A percentile compares a stretch with the other conserved stretches of the same genome.
These are phyloP conservation scores for Hysterium pulicare DNA, from an alignment of 2,329 filamentous ascomycete species.

Conservation along the genomic window DNA sequence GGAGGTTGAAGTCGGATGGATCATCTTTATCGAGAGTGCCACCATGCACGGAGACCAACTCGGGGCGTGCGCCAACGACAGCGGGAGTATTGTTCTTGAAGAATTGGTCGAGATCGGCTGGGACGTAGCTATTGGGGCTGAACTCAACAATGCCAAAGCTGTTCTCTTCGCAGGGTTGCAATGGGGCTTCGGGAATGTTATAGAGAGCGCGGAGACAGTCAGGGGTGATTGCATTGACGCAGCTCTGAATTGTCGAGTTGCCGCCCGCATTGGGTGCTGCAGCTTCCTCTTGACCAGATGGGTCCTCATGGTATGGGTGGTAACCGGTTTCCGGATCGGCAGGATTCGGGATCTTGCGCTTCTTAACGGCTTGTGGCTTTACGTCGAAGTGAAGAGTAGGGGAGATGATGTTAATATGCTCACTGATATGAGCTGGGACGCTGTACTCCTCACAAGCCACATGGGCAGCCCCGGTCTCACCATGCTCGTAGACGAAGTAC, in stretches of 20 bases:
- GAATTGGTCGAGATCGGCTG: slow-evolving; percentile 49
- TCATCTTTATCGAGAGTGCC: slow-evolving; percentile 18
- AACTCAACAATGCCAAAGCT: slow-evolving; percentile 49
- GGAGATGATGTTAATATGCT: slow-evolving; percentile 32
- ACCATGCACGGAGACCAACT: slow-evolving; percentile 47
- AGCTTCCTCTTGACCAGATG: neutral
- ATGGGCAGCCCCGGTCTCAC: slow-evolving; percentile 26
- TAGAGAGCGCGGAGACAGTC: slow-evolving; percentile 46
- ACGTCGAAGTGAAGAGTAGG: slow-evolving; percentile 42
- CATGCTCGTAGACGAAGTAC: slow-evolving; percentile 39
- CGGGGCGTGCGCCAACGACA: slow-evolving; percentile 45
- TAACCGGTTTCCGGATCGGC: slow-evolving; percentile 14
- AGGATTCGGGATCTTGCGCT: slow-evolving; percentile 12
- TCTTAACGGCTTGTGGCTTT: slow-evolving; percentile 23
- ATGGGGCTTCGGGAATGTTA: slow-evolving; percentile 23
- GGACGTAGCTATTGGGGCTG: slow-evolving; percentile 50
- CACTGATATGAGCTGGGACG: slow-evolving; percentile 22
- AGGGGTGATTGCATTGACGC: slow-evolving; percentile 56
- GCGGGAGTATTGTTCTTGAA: slow-evolving; percentile 44
- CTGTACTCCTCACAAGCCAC: slow-evolving; percentile 42
- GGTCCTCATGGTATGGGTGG: slow-evolving; percentile 8
- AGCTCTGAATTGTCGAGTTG: slow-evolving; percentile 35
- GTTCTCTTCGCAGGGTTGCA: slow-evolving; percentile 6
- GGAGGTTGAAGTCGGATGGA: neutral
- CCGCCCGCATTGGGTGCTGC: neutral